Evolutionary conservation across 805 yeast species (phyloP), one percentile per base, ranked within the genome.

Genomic region (Kodamaea hsintzibuensis): DNA sequence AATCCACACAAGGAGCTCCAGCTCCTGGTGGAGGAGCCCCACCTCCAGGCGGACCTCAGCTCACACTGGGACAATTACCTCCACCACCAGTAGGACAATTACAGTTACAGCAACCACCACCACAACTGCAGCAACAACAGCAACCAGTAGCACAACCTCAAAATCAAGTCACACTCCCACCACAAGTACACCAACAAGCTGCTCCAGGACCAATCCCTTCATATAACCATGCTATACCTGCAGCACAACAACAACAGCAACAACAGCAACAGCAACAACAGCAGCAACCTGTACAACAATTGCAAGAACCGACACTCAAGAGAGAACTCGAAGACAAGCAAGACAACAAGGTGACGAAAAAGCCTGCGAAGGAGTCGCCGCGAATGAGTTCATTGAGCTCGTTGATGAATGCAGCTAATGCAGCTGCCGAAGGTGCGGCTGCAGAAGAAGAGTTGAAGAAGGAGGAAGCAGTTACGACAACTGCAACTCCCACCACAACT

Each of bases 261-360:
- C n/a, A n/a, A n/a, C n/a, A n/a, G n/a, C n/a, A n/a, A n/a, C n/a
- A n/a, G n/a, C n/a, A n/a, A n/a, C n/a, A n/a, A n/a, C n/a, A n/a
- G n/a, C n/a, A n/a, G n/a, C 51, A 48, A 48, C 44, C 49, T n/a
- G 42, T 49, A 14, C 46, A 27, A 19, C 46, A 42, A 18, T 18
- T 19, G n/a, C 37, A 33, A 22, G 57, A 33, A 22, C 55, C 56
- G 43, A 55, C 57, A 13, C 59, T 61, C 18, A 76, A 76, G 53
- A 74, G 69, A 40, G 77, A 73, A 30, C 67, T 76, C 53, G 79
- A 76, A 2, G 77, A 72, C 12, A 73, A 72, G 56, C 53, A 56
- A n/a, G 77, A 73, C 47, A 47, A 64, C 16, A 63, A 66, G 55
- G 57, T 59, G n/a, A 45, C 62, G 39, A 67, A 73, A 56, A 65